Percentiles rank a stretch among this genome's conserved stretches.
phyloP scores from a whole-genome alignment of 306 rosid genomes.

The Comarum palustre region DNA sequence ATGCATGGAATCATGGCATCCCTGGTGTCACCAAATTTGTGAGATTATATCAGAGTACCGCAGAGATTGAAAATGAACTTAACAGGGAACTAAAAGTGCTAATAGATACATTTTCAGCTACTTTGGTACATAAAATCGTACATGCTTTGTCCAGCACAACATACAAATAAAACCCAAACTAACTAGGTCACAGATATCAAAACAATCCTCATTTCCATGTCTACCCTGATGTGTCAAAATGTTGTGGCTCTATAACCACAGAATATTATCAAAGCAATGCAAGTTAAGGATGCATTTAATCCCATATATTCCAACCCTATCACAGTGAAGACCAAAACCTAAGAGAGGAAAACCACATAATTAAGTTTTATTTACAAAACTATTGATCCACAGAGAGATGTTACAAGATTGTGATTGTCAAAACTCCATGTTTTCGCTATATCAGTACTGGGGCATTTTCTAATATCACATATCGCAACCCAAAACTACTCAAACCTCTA shows the following conservation, averaged over 20 bases:
- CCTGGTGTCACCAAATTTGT: constrained; percentile 54
- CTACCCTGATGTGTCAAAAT: background rate
- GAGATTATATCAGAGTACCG: constrained; percentile 17
- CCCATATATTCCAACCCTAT: background rate
- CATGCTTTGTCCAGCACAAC: background rate
- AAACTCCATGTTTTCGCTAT: background rate
- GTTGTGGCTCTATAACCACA: background rate
- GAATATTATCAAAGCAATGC: background rate
- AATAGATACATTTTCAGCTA: background rate
- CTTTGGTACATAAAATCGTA: background rate
- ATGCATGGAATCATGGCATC: constrained; percentile 99
- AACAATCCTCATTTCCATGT: background rate
- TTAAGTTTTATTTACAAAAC: background rate
- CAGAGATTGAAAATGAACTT: background rate
- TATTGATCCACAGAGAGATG: background rate
- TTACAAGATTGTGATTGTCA: background rate
- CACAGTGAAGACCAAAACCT: background rate
- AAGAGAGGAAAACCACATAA: background rate
- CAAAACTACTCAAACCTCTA: background rate
- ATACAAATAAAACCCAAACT: background rate
- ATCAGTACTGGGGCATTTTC: background rate
- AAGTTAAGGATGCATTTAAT: background rate
- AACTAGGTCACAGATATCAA: background rate
- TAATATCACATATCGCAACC: background rate
- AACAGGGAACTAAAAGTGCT: background rate